Percentiles rank a stretch among this genome's conserved stretches.
phyloP scores from a whole-genome alignment of 1,284 basidiomycete genomes.

The Apiotrichum mycotoxinovorans region DNA sequence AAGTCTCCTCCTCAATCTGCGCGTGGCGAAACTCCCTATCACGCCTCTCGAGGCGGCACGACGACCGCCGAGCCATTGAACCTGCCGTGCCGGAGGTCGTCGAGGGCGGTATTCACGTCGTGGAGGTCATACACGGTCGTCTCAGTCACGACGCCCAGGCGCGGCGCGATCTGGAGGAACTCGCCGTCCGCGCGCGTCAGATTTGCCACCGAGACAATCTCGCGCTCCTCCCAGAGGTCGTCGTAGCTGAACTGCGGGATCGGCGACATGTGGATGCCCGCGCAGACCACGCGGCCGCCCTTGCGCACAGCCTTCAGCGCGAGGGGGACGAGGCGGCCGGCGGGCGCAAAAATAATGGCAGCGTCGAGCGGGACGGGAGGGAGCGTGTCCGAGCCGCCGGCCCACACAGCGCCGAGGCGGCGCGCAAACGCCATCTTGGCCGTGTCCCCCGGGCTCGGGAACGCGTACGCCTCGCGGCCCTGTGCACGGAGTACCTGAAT shows the following conservation, averaged over 20 bases:
- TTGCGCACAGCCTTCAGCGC: not conserved
- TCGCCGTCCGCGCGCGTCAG: not conserved
- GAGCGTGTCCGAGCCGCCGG: not conserved
- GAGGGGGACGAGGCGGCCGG: not conserved
- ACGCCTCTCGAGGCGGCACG: not conserved
- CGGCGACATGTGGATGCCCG: not conserved
- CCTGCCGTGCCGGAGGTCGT: not conserved
- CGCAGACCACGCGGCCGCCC: not conserved
- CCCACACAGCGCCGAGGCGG: not conserved
- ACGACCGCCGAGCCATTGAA: not conserved
- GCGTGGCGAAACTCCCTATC: not conserved
- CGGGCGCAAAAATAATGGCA: not conserved
- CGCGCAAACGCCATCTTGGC: not conserved
- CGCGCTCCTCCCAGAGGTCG: not conserved
- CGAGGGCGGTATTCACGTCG: not conserved
- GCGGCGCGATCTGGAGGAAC: not conserved
- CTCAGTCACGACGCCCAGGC: not conserved
- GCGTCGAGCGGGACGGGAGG: not conserved
- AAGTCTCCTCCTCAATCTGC: too few relatives aligned
- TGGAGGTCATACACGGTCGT: not conserved
- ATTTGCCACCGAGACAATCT: not conserved
- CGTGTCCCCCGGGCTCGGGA: not conserved
- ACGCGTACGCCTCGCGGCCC: not conserved
- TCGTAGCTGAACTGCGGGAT: not conserved
- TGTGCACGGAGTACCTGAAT: not conserved